These are phyloP conservation scores for Fusarium tjaetaba DNA, from an alignment of 2,329 filamentous ascomycete species.

Conservation along the genomic window DNA sequence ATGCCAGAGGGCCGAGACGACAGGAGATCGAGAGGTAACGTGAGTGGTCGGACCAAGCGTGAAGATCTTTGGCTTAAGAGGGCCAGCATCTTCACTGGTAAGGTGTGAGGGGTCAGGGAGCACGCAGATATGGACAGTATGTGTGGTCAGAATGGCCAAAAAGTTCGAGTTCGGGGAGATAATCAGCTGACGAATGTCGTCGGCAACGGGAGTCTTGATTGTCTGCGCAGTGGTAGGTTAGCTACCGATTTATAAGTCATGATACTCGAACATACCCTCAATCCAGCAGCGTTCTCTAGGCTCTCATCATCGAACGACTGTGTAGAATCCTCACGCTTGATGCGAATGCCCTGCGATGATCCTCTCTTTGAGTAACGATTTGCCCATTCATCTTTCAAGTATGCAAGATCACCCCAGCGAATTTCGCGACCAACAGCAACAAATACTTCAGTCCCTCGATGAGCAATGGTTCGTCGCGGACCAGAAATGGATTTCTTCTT, in stretches of 20 bases:
- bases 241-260: background rate
- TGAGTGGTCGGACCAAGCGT: constrained; percentile 94
- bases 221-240: constrained; percentile 58
- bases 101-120: constrained; percentile 84
- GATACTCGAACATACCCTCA: constrained; percentile 47
- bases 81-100: constrained; percentile 71
- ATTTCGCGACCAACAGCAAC: constrained; percentile 89
- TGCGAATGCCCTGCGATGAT: constrained; percentile 47
- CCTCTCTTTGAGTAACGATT: constrained; percentile 45
- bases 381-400: constrained; percentile 72
- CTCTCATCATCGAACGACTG: constrained; percentile 50
- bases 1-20: constrained; percentile 90
- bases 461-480: constrained; percentile 76
- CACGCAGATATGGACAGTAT: constrained; percentile 89
- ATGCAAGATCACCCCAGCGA: constrained; percentile 86
- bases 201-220: constrained; percentile 80
- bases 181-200: constrained; percentile 84
- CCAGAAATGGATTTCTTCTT: constrained; percentile 58
- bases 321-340: constrained; percentile 61
- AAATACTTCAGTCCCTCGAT: constrained; percentile 87
- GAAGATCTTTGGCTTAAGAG: constrained; percentile 84
- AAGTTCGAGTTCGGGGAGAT: constrained; percentile 85
- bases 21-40: constrained; percentile 82
- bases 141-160: constrained; percentile 84
- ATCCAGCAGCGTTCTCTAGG: constrained; percentile 42